Evolutionary conservation across 163 green algal genomes (phyloP).

Genomic region (Picocystis sp.): DNA sequence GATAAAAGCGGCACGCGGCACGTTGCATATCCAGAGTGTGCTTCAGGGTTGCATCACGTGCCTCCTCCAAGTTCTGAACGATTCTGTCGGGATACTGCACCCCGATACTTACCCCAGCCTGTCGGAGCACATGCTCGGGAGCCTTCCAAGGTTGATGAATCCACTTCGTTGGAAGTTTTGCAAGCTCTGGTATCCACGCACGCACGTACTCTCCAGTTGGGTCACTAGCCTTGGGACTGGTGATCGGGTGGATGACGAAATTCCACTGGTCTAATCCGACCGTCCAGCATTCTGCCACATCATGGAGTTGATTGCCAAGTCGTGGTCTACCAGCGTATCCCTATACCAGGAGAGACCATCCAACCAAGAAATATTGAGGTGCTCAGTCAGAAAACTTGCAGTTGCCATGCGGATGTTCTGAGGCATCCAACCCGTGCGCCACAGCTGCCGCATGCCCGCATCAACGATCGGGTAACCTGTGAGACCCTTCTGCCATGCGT

Average conservation of each 20-base stretch:
- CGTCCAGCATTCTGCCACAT: slow-evolving; percentile 66
- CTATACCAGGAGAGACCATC: slow-evolving; percentile 50
- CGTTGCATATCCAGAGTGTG: no score
- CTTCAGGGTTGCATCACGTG: no score
- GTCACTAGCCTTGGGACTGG: slow-evolving; percentile 21
- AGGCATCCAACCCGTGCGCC: slow-evolving; percentile 49
- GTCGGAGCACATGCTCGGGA: neutral
- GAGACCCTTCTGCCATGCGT: slow-evolving; percentile 14
- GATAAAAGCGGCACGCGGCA: no score
- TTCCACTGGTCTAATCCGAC: slow-evolving; percentile 44
- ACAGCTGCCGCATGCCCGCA: slow-evolving; percentile 43
- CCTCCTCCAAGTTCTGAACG: no score
- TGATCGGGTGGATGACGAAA: slow-evolving; percentile 31
- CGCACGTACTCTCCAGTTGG: slow-evolving; percentile 15
- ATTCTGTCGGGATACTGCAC: slow-evolving; percentile 6
- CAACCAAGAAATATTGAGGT: slow-evolving; percentile 39
- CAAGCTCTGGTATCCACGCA: slow-evolving; percentile 17
- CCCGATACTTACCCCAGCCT: slow-evolving; percentile 2
- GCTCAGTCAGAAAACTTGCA: slow-evolving; percentile 45
- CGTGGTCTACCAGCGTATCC: slow-evolving; percentile 50
- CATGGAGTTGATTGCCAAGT: slow-evolving; percentile 62
- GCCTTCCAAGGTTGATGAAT: slow-evolving; percentile 10
- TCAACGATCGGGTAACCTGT: slow-evolving; percentile 61
- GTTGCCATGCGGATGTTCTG: slow-evolving; percentile 42
- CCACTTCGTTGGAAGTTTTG: slow-evolving; percentile 2